Conservation (phyloP, 2,329 filamentous ascomycete species). For the Emericellopsis atlantica region DNA sequence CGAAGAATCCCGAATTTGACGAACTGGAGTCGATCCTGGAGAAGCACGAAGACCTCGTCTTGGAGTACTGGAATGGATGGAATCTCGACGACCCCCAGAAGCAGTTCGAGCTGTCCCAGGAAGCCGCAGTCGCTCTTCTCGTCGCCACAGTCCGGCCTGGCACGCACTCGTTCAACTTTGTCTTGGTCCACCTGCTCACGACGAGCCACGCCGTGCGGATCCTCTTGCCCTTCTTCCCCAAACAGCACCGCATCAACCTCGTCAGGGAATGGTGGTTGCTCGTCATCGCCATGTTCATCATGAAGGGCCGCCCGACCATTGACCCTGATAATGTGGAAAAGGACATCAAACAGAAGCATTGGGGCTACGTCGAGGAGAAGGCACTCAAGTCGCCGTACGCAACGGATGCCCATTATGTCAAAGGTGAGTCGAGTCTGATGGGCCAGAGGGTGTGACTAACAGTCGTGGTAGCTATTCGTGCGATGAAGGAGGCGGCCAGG, state of each 20-base stretch:
- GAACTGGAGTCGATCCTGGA: constrained; percentile 59
- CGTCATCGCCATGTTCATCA: constrained; percentile 63
- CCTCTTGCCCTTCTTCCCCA: constrained; percentile 64
- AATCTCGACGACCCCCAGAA: constrained; percentile 53
- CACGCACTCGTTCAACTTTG: constrained; percentile 66
- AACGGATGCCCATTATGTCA: constrained; percentile 74
- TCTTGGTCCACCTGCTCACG: constrained; percentile 69
- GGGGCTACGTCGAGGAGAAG: constrained; percentile 63
- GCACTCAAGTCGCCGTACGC: constrained; percentile 56
- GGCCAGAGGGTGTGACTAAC: constrained; percentile 1
- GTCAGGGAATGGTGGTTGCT: constrained; percentile 87
- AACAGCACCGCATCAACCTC: constrained; percentile 58
- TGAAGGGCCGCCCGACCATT: constrained; percentile 60
- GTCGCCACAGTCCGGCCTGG: constrained; percentile 45
- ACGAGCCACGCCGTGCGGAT: constrained; percentile 83
- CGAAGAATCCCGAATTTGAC: constrained; percentile 40
- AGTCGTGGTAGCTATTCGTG: constrained; percentile 43
- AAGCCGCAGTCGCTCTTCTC: constrained; percentile 47
- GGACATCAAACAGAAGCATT: constrained; percentile 53
- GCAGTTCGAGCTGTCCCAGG: constrained; percentile 63
- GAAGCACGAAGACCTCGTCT: constrained; percentile 53
- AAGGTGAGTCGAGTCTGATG: constrained; percentile 37
- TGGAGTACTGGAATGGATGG: constrained; percentile 93
- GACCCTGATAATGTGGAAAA: constrained; percentile 48
- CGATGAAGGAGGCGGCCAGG: constrained; percentile 59